These are phyloP conservation scores for Alternaria viburni DNA, from an alignment of 2,329 filamentous ascomycete species.

Conservation along the genomic window DNA sequence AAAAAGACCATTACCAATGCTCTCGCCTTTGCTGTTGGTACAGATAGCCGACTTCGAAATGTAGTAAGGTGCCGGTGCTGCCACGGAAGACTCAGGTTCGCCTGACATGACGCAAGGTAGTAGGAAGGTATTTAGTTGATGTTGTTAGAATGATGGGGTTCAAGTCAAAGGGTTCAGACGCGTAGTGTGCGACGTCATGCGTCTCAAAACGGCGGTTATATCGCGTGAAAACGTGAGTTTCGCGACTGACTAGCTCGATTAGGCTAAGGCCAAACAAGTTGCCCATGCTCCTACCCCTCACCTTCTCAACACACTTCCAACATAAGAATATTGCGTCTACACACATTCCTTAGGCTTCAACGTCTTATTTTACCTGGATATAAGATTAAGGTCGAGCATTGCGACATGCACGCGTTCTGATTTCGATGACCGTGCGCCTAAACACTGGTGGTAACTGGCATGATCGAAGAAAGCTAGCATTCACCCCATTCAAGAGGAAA, in stretches of 20 bases:
- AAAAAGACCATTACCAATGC: slow-evolving; percentile 62
- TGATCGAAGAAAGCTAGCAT: background rate
- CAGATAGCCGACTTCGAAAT: slow-evolving; percentile 31
- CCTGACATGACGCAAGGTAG: background rate
- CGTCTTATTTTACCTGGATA: no score
- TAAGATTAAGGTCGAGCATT: no score
- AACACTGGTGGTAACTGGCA: background rate
- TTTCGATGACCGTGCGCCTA: no score
- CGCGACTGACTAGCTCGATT: background rate
- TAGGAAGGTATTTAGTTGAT: background rate
- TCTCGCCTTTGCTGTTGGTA: slow-evolving; percentile 25
- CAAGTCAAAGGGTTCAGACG: background rate
- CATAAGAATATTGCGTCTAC: background rate
- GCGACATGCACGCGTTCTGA: no score
- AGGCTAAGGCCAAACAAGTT: background rate
- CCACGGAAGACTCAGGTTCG: background rate
- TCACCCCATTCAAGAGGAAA: background rate
- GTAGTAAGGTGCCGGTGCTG: slow-evolving; percentile 20
- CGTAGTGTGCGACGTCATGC: slow-evolving; percentile 4
- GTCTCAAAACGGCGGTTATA: background rate
- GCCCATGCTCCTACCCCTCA: background rate
- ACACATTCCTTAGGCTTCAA: background rate
- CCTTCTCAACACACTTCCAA: background rate
- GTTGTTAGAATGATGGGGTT: background rate
- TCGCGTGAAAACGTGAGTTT: slow-evolving; percentile 7